These are phyloP conservation scores for Cronartium ribicola DNA, from an alignment of 1,284 basidiomycete genomes.

Conservation along the genomic window DNA sequence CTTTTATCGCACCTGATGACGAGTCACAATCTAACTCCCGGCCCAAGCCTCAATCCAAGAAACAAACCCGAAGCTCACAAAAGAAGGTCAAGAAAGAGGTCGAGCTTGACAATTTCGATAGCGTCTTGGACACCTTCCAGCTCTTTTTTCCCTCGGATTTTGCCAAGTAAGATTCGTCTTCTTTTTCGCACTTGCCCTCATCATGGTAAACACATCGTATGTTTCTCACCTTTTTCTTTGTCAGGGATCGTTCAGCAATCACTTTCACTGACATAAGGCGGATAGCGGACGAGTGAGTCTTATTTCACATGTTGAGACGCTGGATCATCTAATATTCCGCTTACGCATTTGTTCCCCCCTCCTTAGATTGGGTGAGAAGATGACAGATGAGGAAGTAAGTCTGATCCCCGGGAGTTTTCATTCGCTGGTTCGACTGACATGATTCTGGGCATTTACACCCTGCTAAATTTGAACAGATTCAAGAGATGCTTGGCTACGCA, in stretches of 20 bases:
- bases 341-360: not conserved
- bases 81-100: not conserved
- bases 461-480: conserved; percentile 12
- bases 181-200: not conserved
- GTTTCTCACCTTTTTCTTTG: not conserved
- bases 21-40: not conserved
- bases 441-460: too few relatives aligned
- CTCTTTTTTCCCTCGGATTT: not conserved
- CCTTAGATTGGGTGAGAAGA: conserved; percentile 24
- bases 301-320: not conserved
- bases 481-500: conserved; percentile 31
- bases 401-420: not conserved
- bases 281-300: conserved; percentile 29
- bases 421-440: too few relatives aligned
- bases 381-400: conserved; percentile 34
- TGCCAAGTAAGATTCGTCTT: too few relatives aligned
- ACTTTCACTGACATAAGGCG: conserved; percentile 26
- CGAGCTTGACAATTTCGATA: not conserved
- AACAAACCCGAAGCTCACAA: not conserved
- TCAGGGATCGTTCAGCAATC: conserved; percentile 4
- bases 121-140: not conserved
- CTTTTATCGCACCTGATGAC: not conserved
- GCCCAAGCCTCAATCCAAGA: not conserved
- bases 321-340: not conserved
- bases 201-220: not conserved